phyloP scores from a whole-genome alignment of 2,329 filamentous ascomycete genomes.

The Dothideomycetes sp. region DNA sequence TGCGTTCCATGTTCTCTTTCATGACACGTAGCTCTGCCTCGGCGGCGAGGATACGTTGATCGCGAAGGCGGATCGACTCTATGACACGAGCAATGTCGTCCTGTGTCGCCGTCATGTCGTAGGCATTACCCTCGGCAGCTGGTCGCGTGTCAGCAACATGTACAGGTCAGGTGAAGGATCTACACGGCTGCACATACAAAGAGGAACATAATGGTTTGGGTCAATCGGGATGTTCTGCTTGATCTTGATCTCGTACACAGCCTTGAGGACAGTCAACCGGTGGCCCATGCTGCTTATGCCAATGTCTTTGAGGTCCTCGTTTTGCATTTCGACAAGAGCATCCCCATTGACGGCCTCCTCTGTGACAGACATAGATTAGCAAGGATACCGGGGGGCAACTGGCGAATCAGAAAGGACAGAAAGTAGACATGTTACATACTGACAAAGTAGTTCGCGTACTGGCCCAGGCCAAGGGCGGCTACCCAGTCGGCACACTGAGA shows the following conservation, averaged over 20 bases:
- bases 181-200: constrained; percentile 51
- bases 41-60: constrained; percentile 75
- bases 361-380: background rate
- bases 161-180: background rate
- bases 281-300: constrained; percentile 88
- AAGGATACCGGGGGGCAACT: background rate
- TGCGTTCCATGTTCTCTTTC: constrained; percentile 38
- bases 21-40: constrained; percentile 76
- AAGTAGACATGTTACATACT: constrained; percentile 43
- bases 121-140: constrained; percentile 83
- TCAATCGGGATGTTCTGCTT: constrained; percentile 87
- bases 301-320: constrained; percentile 92
- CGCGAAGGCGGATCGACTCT: constrained; percentile 76
- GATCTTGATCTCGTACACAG: constrained; percentile 91
- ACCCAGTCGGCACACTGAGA: constrained; percentile 90
- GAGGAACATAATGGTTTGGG: constrained; percentile 82
- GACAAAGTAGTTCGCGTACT: constrained; percentile 74
- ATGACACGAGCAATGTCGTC: constrained; percentile 89
- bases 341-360: constrained; percentile 94
- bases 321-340: constrained; percentile 74
- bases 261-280: constrained; percentile 87
- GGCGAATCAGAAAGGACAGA: background rate
- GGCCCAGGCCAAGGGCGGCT: constrained; percentile 62
- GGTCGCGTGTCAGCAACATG: constrained; percentile 13
- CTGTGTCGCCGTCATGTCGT: constrained; percentile 78